These are phyloP conservation scores for Dichotomopilus funicola DNA, from an alignment of 2,329 filamentous ascomycete species.

Conservation along the genomic window DNA sequence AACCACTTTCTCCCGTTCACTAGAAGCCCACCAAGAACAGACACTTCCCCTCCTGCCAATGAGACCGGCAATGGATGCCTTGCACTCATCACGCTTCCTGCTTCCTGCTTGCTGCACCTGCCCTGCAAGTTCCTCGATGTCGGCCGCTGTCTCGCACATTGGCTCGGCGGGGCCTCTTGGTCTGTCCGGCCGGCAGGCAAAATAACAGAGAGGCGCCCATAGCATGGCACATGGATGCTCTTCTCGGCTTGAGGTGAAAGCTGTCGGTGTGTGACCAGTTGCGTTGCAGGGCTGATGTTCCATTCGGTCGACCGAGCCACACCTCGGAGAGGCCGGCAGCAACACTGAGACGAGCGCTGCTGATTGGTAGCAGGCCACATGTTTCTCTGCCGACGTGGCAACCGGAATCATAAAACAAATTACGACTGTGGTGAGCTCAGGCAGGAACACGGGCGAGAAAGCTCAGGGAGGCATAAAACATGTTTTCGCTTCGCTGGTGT, in stretches of 20 bases:
- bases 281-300: not conserved
- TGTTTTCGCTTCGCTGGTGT: too few species aligned
- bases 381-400: too few species aligned
- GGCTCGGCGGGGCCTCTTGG: not conserved
- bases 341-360: not conserved
- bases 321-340: not conserved
- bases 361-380: too few species aligned
- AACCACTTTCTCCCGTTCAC: not conserved
- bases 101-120: not conserved
- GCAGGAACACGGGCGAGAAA: too few species aligned
- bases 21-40: not conserved
- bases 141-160: not conserved
- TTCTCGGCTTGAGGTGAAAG: too few species aligned
- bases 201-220: not conserved
- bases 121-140: conserved; percentile 2
- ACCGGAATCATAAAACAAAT: too few species aligned
- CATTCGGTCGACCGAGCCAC: not conserved
- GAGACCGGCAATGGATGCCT: not conserved
- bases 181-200: not conserved
- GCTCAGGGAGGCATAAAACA: too few species aligned
- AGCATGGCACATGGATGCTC: too few species aligned
- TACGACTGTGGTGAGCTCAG: too few species aligned
- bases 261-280: not conserved
- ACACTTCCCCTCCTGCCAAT: not conserved
- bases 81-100: not conserved